Base-by-base conservation (phyloP, 1,139 yeast species). In the Taphrina wiesneri region DNA sequence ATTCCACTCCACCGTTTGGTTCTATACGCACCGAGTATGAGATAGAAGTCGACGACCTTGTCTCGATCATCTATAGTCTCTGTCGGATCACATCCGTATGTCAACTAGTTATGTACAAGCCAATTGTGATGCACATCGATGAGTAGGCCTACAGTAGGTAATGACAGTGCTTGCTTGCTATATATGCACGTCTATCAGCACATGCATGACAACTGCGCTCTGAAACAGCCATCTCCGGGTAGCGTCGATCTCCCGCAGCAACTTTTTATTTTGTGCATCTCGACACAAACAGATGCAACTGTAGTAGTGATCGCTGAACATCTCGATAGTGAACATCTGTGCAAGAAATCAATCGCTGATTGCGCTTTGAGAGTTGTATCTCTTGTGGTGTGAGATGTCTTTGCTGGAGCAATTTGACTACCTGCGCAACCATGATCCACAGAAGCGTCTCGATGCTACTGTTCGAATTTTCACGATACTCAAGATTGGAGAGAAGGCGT, bases 401-500 rank as follows among this genome's bases (percentile, higher is more conserved):
- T 52, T 60, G 15, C 52, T 60, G 9, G 64, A 60, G 51, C 64
- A 60, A 28, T 60, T 60, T 26, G 64, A 60, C 26, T 53, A 36
- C 25, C 28, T 60, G 51, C 56, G 64, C 21, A 60, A 60, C 41
- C 43, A 51, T 9, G 47, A 39, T 19, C 43, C 64, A 15, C 36
- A 49, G 25, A 60, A 60, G 25, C 64, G 64, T 11, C 64, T 51
- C 11, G 51, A 32, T 7, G 64, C 64, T 13, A 60, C 64, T 1
- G 17, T 60, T 32, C 45, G 47, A 13, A 51, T 60, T 28, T 51
- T 60, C 21, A 13, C 56, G 32, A 52, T 49, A 41, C 57, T 60
- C 21, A 34, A 60, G 9, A 26, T 60, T 25, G 54, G 19, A 26
- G 13, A 17, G 21, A 51, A 11, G 13, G 25, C 49, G 17, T 21